phyloP scores from a whole-genome alignment of 495 filamentous ascomycete genomes.

The Pyrenopolyporus hunteri region DNA sequence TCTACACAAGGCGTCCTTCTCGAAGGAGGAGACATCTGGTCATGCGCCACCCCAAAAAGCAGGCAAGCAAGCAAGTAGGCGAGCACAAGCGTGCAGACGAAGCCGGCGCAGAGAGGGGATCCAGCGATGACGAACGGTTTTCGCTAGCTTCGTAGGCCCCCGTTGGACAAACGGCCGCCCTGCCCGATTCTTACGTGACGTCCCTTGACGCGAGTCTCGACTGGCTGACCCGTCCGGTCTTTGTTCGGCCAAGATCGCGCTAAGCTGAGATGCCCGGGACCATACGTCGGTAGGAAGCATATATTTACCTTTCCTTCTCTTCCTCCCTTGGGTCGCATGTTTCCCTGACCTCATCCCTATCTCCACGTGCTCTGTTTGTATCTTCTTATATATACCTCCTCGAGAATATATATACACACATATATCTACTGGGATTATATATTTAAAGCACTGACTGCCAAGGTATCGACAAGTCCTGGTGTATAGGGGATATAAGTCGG shows the following conservation, averaged over 20 bases:
- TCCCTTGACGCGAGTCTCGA: conserved; percentile 19
- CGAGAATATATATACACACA: neutral
- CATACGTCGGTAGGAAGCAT: too few relatives aligned
- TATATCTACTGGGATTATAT: neutral
- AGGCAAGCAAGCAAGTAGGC: neutral
- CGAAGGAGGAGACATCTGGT: neutral
- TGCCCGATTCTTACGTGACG: conserved; percentile 21
- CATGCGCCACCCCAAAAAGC: conserved; percentile 8
- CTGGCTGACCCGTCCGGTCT: conserved; percentile 28
- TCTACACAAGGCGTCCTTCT: neutral
- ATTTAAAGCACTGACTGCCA: neutral
- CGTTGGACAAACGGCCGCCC: conserved; percentile 4
- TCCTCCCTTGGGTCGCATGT: neutral
- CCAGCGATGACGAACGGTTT: conserved; percentile 19
- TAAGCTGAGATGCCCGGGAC: neutral
- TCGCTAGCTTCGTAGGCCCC: neutral
- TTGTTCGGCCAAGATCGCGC: conserved; percentile 19
- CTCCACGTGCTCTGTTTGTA: neutral
- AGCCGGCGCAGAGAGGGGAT: neutral
- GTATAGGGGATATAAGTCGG: neutral
- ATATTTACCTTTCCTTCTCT: conserved; percentile 30
- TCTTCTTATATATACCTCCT: neutral
- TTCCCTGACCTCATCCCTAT: neutral
- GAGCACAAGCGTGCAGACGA: neutral
- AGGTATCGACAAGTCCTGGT: neutral